Conservation (phyloP, 169 alveolate species). For the Theileria orientalis region DNA sequence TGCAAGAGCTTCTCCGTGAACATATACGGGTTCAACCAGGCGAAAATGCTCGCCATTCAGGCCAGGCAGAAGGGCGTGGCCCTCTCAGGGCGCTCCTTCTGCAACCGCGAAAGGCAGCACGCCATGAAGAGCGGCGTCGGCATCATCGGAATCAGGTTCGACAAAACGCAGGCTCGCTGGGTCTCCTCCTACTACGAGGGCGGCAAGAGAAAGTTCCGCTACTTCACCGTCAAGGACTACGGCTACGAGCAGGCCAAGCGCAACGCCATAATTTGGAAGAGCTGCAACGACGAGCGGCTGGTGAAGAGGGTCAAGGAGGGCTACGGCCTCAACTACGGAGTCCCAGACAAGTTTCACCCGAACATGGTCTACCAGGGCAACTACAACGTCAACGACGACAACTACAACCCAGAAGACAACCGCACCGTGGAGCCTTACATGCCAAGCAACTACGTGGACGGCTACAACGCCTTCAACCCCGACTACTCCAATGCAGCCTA, state of each 20-base stretch:
- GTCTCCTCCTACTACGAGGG: constrained; percentile 79
- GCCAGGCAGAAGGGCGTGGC: constrained; percentile 77
- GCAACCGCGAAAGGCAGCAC: constrained; percentile 69
- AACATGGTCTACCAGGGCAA: background rate
- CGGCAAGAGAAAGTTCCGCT: constrained; percentile 77
- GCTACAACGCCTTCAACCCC: background rate
- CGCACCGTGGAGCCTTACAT: background rate
- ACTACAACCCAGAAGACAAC: background rate
- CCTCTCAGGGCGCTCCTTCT: constrained; percentile 60
- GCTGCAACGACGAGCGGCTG: constrained; percentile 68
- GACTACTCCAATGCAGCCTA: background rate
- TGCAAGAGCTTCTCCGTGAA: constrained; percentile 76
- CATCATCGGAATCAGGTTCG: constrained; percentile 77
- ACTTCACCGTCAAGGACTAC: constrained; percentile 75
- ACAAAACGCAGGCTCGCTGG: constrained; percentile 79
- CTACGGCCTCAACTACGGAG: constrained; percentile 11
- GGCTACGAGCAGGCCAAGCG: constrained; percentile 80
- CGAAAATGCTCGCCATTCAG: constrained; percentile 72
- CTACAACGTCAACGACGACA: background rate
- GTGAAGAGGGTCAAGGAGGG: constrained; percentile 17
- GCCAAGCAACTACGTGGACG: background rate
- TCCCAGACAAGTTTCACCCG: constrained; percentile 3
- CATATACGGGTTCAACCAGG: constrained; percentile 76
- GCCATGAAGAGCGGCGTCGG: constrained; percentile 71
- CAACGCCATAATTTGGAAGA: constrained; percentile 71